Base-by-base conservation (phyloP, 306 rosid genomes). In the Medicago truncatula region DNA sequence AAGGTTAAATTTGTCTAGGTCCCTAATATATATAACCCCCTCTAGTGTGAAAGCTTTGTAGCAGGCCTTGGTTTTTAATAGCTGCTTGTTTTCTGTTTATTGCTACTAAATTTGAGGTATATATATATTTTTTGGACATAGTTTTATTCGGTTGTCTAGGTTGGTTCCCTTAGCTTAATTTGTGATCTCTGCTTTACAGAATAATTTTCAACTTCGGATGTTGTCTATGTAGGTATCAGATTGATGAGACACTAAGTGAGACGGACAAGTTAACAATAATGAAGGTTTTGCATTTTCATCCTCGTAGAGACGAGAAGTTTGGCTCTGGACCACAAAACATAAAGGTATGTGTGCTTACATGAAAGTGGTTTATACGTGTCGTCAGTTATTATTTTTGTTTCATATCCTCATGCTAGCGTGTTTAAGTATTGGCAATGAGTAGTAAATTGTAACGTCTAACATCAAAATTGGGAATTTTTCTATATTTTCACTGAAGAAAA, bases 241-340 rank as follows among this genome's bases (percentile, higher is more conserved):
- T 90, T 73, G 84, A 89, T 71, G 76, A 89, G 57, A 78, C 57
- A 77, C 74, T 95, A 76, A 83, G 70, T 79, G 93, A 90, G 47
- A 18, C 4, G 49, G 97, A 95, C 78, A 86, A 76, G 85, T n/a
- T 76, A 72, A 85, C 78, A 17, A 47, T 92, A 87, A 77, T 80
- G 89, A 71, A 14, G 74, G 97, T 87, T 70, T 81, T 95, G 71
- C 60, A 56, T 77, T 92, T 88, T 83, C 99, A 95, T 86, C 99
- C 99, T 9, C 76, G 50, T 49, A 67, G 53, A 71, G 79, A 82
- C 49, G 87, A 80, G 67, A 95, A 95, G 79, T 60, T 89, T 40
- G 99, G 97, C 41, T 18, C 17, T 36, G 99, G 96, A 77, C 79
- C 80, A 31, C 64, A 68, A 67, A 85, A 84, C 75, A 88, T 95